phyloP scores from a whole-genome alignment of 2,329 filamentous ascomycete species.

The Mycocentrospora acerina region DNA sequence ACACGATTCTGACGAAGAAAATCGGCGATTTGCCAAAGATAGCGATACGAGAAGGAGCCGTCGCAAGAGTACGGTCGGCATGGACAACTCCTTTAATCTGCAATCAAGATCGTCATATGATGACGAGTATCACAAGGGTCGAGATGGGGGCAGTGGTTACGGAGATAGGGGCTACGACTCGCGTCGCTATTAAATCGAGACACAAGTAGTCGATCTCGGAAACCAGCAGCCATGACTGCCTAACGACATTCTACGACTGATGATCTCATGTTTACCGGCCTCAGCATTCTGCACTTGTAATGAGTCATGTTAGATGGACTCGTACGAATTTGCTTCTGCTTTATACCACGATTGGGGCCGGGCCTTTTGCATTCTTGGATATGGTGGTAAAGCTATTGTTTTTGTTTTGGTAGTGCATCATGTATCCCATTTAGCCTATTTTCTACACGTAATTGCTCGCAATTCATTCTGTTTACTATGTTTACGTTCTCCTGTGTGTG shows the following conservation, averaged over 20 bases:
- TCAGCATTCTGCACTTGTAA: conserved; percentile 1
- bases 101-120: conserved; percentile 34
- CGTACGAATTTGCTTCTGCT: conserved; percentile 1
- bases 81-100: conserved; percentile 29
- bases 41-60: conserved; percentile 28
- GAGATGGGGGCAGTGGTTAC: conserved; percentile 27
- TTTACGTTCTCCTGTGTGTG: too few relatives aligned
- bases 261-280: background rate
- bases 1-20: conserved; percentile 36
- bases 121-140: conserved; percentile 32
- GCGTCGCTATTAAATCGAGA: conserved; percentile 27
- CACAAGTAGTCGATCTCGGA: background rate
- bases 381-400: too few relatives aligned
- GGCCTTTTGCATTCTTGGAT: background rate
- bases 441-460: too few relatives aligned
- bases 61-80: conserved; percentile 25
- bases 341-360: conserved; percentile 3
- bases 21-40: conserved; percentile 32
- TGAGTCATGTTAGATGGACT: background rate
- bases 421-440: too few relatives aligned
- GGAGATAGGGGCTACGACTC: conserved; percentile 32
- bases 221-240: background rate
- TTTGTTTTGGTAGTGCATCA: too few relatives aligned
- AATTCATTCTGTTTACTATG: too few relatives aligned
- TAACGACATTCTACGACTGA: conserved; percentile 3